A percentile compares a stretch with the other conserved stretches of the same genome.
These are phyloP conservation scores for Balamuthia mandrillaris DNA, from an alignment of 208 protist species.

Conservation along the genomic window DNA sequence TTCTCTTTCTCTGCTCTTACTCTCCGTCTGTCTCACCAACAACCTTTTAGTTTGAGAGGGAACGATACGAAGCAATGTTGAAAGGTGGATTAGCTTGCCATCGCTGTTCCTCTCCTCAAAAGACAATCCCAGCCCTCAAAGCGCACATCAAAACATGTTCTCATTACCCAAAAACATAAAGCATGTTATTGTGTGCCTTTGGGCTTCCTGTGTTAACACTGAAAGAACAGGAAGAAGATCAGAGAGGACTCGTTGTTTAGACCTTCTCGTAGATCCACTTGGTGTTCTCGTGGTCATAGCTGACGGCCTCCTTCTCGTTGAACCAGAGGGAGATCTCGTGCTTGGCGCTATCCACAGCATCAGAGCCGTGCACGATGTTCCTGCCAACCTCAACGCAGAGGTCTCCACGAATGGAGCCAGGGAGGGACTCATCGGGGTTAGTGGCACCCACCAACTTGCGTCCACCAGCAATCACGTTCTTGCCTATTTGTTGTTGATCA, in stretches of 20 bases:
- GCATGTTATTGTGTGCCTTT: too few relatives aligned
- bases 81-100: too few relatives aligned
- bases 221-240: too few relatives aligned
- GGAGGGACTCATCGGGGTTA: slow-evolving; percentile 85
- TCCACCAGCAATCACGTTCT: slow-evolving; percentile 86
- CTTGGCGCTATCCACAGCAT: slow-evolving; percentile 85
- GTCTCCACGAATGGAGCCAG: slow-evolving; percentile 95
- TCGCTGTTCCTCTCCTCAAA: too few relatives aligned
- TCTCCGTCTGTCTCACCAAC: too few relatives aligned
- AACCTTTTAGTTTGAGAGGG: too few relatives aligned
- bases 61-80: too few relatives aligned
- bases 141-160: too few relatives aligned
- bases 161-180: too few relatives aligned
- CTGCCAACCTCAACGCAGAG: slow-evolving; percentile 87
- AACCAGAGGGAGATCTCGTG: slow-evolving; percentile 95
- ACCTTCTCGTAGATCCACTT: slow-evolving; percentile 42
- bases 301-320: slow-evolving; percentile 22
- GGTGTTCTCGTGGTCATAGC: slow-evolving; percentile 11
- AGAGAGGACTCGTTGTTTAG: slow-evolving; percentile 1
- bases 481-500: slow-evolving; percentile 63
- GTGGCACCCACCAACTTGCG: slow-evolving; percentile 92
- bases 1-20: neutral
- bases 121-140: too few relatives aligned
- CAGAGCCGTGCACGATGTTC: slow-evolving; percentile 95
- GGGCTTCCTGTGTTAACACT: too few relatives aligned